Evolutionary conservation across 192 early-diverging fungal genomes (phyloP), one percentile per base, ranked within the genome.

Genomic region (Phlyctochytrium planicorne): DNA sequence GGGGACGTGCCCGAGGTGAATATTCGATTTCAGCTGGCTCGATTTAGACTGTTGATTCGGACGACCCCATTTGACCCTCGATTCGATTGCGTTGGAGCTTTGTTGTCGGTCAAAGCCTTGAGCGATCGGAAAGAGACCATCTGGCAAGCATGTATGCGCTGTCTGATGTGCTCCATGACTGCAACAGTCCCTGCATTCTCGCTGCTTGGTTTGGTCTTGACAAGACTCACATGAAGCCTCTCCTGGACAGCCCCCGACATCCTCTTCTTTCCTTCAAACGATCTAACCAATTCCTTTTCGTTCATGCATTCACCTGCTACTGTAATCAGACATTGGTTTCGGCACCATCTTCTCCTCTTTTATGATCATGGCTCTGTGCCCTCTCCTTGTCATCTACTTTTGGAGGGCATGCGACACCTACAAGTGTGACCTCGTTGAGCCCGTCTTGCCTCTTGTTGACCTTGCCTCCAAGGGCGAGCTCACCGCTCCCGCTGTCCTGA

Each of bases 1-100:
- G 89, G 89, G 89, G 89, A 40, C 81, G 89, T n/a, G 84, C 84
- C 52, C 74, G 84, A 75, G 88, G 87, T 89, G 74, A 59, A n/a
- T n/a, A n/a, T n/a, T n/a, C n/a, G n/a, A n/a, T n/a, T n/a, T n/a
- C n/a, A n/a, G n/a, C n/a, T 33, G 40, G 40, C 40, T 53, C 40
- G 23, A 32, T 2, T 20, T 32, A 50, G n/a, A 52, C 35, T 10
- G 3, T 1, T 2, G 70, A 29, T 20, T n/a, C 16, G 23, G 23
- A 23, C 59, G 33, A 33, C 50, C 55, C 0, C 24, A 23, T 35
- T 27, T 36, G 34, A 30, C 25, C 30, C n/a, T 31, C 23, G 2
- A 16, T n/a, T n/a, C n/a, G n/a, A n/a, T n/a, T n/a, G n/a, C n/a
- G n/a, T n/a, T n/a, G n/a, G n/a, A 4, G 6, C 55, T 57, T 57